Conservation (phyloP, 2,329 filamentous ascomycete species). For the Colletotrichum lindemuthianum region DNA sequence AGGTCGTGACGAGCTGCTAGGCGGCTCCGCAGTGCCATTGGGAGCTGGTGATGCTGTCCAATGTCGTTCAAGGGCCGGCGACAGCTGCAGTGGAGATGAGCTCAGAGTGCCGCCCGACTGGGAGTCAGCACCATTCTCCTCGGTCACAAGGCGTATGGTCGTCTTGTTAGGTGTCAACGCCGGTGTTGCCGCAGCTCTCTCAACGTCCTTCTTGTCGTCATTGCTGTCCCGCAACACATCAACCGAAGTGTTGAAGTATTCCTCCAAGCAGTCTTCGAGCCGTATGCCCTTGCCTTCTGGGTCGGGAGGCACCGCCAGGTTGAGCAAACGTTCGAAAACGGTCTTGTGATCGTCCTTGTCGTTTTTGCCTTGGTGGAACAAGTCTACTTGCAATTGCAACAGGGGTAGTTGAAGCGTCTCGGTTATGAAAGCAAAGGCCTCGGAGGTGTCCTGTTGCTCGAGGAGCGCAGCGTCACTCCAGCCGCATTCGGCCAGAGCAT, state of each 20-base stretch:
- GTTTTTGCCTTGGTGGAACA: conserved; percentile 90
- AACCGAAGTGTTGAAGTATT: conserved; percentile 94
- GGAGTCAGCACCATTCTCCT: conserved; percentile 41
- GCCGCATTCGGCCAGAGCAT: conserved; percentile 83
- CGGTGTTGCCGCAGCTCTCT: conserved; percentile 23
- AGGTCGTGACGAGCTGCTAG: conserved; percentile 46
- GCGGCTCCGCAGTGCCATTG: conserved; percentile 33
- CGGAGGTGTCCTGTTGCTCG: conserved; percentile 94
- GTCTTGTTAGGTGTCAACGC: conserved; percentile 41
- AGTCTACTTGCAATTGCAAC: conserved; percentile 90
- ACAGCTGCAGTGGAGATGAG: conserved; percentile 45
- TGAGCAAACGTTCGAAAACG: conserved; percentile 88
- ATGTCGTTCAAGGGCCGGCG: conserved; percentile 39
- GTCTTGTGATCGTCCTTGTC: conserved; percentile 93
- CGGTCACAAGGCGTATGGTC: conserved; percentile 47
- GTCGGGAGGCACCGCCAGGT: conserved; percentile 87
- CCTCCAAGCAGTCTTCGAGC: conserved; percentile 90
- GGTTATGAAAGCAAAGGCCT: conserved; percentile 95
- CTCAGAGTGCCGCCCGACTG: conserved; percentile 46
- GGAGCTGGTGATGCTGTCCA: conserved; percentile 19
- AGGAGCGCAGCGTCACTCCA: conserved; percentile 83
- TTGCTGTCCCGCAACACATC: conserved; percentile 82
- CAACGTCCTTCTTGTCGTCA: conserved; percentile 60
- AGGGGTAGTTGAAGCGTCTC: conserved; percentile 88
- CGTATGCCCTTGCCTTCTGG: conserved; percentile 77